Percentiles rank a stretch among this genome's conserved stretches.
Evolutionary conservation across 2,329 filamentous ascomycete species (phyloP).

Genomic region (Zalaria obscura): DNA sequence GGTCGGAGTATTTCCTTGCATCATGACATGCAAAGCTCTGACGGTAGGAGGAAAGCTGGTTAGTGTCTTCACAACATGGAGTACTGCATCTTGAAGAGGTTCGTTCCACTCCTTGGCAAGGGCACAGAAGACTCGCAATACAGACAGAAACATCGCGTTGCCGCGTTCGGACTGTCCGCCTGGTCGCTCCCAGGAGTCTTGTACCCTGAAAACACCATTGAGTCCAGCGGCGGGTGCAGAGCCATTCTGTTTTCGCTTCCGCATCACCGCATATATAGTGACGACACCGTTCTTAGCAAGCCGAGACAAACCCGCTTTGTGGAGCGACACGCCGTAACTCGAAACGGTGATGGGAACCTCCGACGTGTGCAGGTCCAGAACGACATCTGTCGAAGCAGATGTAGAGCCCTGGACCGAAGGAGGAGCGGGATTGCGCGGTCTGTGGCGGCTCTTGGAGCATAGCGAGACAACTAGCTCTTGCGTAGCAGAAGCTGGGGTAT

Average conservation of each 20-base stretch:
- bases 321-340: slow-evolving; percentile 9
- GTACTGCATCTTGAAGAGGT: slow-evolving; percentile 11
- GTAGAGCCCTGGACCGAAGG: slow-evolving; percentile 8
- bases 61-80: slow-evolving; percentile 17
- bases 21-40: slow-evolving; percentile 18
- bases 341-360: slow-evolving; percentile 15
- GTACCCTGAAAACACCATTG: slow-evolving; percentile 13
- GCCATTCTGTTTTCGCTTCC: slow-evolving; percentile 3
- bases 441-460: slow-evolving; percentile 6
- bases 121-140: slow-evolving; percentile 17
- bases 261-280: slow-evolving; percentile 15
- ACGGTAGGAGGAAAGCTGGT: slow-evolving; percentile 20
- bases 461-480: no score
- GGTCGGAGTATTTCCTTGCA: slow-evolving; percentile 17
- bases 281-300: slow-evolving; percentile 11
- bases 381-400: no score
- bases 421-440: slow-evolving; percentile 1
- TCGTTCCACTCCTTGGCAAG: slow-evolving; percentile 9
- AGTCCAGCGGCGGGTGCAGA: slow-evolving; percentile 7
- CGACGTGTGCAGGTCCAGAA: slow-evolving; percentile 11
- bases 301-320: slow-evolving; percentile 8
- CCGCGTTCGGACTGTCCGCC: slow-evolving; percentile 17
- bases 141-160: slow-evolving; percentile 20
- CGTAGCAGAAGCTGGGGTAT: no score
- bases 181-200: slow-evolving; percentile 14